Evolutionary conservation across 805 yeast genomes (phyloP).

Genomic region (Lachancea sp.): DNA sequence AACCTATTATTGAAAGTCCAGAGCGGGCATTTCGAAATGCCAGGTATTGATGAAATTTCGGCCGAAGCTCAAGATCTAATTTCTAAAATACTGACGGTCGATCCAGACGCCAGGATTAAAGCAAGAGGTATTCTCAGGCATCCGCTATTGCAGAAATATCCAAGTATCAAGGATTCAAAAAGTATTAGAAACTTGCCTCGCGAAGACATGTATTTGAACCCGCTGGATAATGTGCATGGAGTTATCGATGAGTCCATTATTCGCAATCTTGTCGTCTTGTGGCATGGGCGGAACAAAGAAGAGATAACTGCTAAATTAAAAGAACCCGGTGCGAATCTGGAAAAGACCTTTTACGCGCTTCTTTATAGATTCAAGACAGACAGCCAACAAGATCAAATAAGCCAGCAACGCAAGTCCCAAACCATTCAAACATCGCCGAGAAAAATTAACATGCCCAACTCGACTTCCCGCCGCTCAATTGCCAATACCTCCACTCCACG

Average conservation of each 20-base stretch:
- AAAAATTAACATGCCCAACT: conserved; percentile 6
- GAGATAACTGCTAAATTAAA: conserved; percentile 48
- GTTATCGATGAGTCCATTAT: conserved; percentile 66
- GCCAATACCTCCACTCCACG: conserved; percentile 21
- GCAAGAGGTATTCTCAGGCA: conserved; percentile 72
- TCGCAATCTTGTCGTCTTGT: conserved; percentile 67
- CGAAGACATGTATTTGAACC: conserved; percentile 36
- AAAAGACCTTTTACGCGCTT: conserved; percentile 74
- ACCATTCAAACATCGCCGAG: conserved; percentile 31
- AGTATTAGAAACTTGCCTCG: conserved; percentile 35
- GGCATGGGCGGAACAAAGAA: conserved; percentile 66
- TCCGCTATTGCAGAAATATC: conserved; percentile 74
- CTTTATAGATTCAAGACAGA: conserved; percentile 68
- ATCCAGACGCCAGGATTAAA: conserved; percentile 73
- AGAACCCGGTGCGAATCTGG: conserved; percentile 56
- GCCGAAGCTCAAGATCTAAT: conserved; percentile 84
- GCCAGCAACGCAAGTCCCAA: conserved; percentile 36
- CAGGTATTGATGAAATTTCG: conserved; percentile 65
- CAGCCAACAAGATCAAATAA: conserved; percentile 27
- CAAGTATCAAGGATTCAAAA: conserved; percentile 32
- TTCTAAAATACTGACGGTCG: conserved; percentile 69
- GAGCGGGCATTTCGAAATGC: conserved; percentile 80
- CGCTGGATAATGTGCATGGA: conserved; percentile 31
- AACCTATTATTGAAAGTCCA: conserved; percentile 84
- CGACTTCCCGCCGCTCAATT: conserved; percentile 9